Percentiles rank a stretch among this genome's conserved stretches.
Conservation (phyloP, 1,139 yeast genomes). For the Blastobotrys illinoisensis region DNA sequence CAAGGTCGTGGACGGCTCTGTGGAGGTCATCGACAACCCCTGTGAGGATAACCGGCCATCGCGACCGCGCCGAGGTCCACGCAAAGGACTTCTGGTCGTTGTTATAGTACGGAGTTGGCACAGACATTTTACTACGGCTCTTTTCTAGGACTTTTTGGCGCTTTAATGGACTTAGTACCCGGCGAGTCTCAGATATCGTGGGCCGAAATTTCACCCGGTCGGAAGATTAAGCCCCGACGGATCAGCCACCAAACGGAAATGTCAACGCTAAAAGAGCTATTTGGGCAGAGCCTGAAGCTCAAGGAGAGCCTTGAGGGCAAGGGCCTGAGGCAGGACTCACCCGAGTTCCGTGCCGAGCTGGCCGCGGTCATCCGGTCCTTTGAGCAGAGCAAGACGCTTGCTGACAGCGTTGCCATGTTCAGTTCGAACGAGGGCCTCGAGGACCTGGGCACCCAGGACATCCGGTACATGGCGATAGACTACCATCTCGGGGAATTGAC, state of each 20-base stretch:
- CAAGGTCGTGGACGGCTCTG: constrained; percentile 29
- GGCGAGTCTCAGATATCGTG: not conserved
- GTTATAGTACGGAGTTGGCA: constrained; percentile 40
- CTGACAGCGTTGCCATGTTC: constrained; percentile 41
- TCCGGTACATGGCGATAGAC: constrained; percentile 48
- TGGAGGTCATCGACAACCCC: constrained; percentile 61
- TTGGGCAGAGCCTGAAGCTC: constrained; percentile 11
- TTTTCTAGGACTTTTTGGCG: not conserved
- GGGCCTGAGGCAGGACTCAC: constrained; percentile 13
- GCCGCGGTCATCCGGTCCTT: constrained; percentile 16
- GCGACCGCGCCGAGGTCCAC: constrained; percentile 62
- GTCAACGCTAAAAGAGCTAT: constrained; percentile 17
- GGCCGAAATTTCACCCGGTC: not conserved
- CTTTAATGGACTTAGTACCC: not conserved
- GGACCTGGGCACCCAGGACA: constrained; percentile 50
- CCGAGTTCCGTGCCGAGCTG: constrained; percentile 19
- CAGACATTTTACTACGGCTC: not conserved
- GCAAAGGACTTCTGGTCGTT: constrained; percentile 77
- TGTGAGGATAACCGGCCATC: constrained; percentile 84
- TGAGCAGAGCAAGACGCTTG: constrained; percentile 19
- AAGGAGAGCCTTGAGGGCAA: constrained; percentile 9
- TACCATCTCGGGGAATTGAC: constrained; percentile 42
- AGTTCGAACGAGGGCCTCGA: constrained; percentile 54
- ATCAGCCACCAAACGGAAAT: constrained; percentile 3
- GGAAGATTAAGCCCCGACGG: not conserved